Evolutionary conservation across 2,329 filamentous ascomycete genomes (phyloP).

Genomic region (Talaromyces amestolkiae): DNA sequence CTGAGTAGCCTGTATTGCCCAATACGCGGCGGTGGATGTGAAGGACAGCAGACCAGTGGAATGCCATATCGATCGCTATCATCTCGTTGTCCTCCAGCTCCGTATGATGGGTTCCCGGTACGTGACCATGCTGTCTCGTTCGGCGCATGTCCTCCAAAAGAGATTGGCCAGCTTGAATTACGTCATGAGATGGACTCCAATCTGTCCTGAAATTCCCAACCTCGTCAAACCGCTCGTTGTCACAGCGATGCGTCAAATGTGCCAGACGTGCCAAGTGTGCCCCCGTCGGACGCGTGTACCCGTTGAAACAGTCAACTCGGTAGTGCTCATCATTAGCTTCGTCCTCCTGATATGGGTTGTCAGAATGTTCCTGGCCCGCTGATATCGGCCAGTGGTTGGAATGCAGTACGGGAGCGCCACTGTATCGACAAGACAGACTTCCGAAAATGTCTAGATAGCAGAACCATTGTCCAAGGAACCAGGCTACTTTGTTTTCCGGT

Average conservation of each 20-base stretch:
- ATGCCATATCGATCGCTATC: constrained; percentile 70
- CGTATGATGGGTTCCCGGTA: constrained; percentile 41
- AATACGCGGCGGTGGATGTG: constrained; percentile 74
- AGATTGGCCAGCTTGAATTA: constrained; percentile 56
- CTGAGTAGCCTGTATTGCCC: constrained; percentile 56
- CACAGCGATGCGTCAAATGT: constrained; percentile 67
- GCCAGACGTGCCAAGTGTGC: constrained; percentile 70
- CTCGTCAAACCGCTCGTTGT: constrained; percentile 61
- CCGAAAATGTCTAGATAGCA: constrained; percentile 80
- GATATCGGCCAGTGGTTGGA: constrained; percentile 48
- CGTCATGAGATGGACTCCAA: constrained; percentile 59
- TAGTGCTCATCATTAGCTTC: constrained; percentile 58
- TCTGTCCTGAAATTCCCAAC: constrained; percentile 49
- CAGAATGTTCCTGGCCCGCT: neutral
- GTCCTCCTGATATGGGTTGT: constrained; percentile 46
- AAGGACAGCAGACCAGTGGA: constrained; percentile 74
- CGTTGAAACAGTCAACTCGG: constrained; percentile 76
- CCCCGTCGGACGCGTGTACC: constrained; percentile 71
- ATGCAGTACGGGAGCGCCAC: constrained; percentile 51
- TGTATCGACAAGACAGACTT: constrained; percentile 61
- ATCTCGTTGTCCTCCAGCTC: constrained; percentile 47
- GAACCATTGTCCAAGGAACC: constrained; percentile 79
- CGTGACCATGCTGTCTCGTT: constrained; percentile 46
- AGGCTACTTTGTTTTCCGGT: constrained; percentile 58
- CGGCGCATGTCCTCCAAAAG: constrained; percentile 62